Conservation (phyloP, 306 rosid genomes). For the Ormosia semicastrata region DNA sequence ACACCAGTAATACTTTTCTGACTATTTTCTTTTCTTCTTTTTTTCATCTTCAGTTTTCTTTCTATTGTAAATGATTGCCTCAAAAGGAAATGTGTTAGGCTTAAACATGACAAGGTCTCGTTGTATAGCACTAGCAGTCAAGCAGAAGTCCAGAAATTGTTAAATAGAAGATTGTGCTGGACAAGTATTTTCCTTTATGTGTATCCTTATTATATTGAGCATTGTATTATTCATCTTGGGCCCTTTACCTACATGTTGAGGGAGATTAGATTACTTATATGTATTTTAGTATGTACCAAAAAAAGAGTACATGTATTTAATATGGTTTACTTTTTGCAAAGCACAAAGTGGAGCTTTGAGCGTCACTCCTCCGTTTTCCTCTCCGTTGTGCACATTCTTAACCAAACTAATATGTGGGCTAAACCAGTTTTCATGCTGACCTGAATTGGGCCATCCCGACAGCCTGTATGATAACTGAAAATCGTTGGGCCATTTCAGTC, state of each 20-base stretch:
- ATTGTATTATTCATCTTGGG: not conserved
- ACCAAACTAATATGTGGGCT: too few relatives aligned
- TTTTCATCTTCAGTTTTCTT: constrained; percentile 15
- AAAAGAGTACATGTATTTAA: not conserved
- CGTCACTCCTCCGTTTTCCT: too few relatives aligned
- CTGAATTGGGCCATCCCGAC: too few relatives aligned
- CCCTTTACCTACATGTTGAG: not conserved
- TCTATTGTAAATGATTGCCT: constrained; percentile 66
- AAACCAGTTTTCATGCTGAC: too few relatives aligned
- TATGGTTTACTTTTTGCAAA: not conserved
- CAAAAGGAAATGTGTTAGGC: constrained; percentile 40
- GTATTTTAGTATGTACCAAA: too few relatives aligned
- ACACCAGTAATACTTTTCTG: constrained; percentile 34
- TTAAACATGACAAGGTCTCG: constrained; percentile 37
- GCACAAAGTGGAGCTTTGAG: too few relatives aligned
- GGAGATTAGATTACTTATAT: too few relatives aligned
- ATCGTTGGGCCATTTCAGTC: too few relatives aligned
- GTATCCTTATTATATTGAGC: not conserved
- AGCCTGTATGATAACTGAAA: too few relatives aligned
- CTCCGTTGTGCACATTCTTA: too few relatives aligned
- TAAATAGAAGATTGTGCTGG: constrained; percentile 28
- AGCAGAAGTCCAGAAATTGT: constrained; percentile 28
- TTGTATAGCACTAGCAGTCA: constrained; percentile 50
- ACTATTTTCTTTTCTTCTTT: not conserved
- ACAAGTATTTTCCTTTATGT: constrained; percentile 21